Evolutionary conservation across 208 protist genomes (phyloP).

Genomic region (Leishmania martiniquensis): DNA sequence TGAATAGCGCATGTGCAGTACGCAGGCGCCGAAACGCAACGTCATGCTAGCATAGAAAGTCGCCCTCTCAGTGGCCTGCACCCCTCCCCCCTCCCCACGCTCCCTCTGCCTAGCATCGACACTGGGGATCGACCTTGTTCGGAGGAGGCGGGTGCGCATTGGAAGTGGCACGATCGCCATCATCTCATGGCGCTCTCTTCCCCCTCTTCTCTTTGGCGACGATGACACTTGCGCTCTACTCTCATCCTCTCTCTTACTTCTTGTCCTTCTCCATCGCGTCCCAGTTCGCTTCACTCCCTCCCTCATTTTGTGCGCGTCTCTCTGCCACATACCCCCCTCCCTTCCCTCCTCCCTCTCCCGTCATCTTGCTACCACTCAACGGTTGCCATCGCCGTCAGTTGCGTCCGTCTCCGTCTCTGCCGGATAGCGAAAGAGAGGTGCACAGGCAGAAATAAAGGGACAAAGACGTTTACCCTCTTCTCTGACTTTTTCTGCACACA

Average conservation of each 20-base stretch:
- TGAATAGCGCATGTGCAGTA: constrained; percentile 17
- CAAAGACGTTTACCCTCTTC: background rate
- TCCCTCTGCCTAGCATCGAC: background rate
- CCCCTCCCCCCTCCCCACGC: background rate
- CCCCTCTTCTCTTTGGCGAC: background rate
- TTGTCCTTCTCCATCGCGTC: background rate
- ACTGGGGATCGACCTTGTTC: background rate
- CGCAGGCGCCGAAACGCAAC: background rate
- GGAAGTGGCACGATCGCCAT: background rate
- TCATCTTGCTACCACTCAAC: background rate
- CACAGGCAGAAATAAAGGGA: background rate
- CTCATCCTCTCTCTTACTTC: background rate
- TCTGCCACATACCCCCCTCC: background rate
- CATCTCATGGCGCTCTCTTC: background rate
- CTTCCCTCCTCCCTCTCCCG: too few relatives aligned
- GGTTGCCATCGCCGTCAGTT: background rate
- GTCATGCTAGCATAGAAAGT: background rate
- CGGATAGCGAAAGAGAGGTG: too few relatives aligned
- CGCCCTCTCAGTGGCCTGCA: background rate
- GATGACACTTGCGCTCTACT: background rate
- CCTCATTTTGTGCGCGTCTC: background rate
- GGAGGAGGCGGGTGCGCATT: background rate
- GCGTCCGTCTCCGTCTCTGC: background rate
- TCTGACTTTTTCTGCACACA: background rate
- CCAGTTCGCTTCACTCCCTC: background rate